Conservation (phyloP, 352 stramenopile species). For the Globisporangium parvum region DNA sequence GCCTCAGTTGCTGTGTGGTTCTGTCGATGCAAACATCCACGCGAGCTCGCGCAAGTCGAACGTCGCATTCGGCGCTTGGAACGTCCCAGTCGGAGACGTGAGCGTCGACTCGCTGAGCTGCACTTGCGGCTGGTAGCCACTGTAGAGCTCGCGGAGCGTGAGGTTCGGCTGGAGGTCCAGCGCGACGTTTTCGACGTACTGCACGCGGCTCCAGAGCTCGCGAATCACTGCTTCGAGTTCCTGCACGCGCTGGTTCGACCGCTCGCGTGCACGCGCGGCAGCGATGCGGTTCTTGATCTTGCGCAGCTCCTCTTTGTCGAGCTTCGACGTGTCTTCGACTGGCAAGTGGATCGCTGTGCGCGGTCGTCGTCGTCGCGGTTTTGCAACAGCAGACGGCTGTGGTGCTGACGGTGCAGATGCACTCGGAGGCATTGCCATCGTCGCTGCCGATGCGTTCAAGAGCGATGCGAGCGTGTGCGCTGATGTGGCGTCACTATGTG, state of each 20-base stretch:
- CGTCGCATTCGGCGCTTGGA: conserved; percentile 12
- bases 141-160: conserved; percentile 33
- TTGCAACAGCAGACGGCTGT: neutral
- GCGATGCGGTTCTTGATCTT: conserved; percentile 71
- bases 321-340: conserved; percentile 23
- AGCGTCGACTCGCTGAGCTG: conserved; percentile 11
- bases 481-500: no score
- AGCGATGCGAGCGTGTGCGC: neutral
- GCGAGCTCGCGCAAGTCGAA: conserved; percentile 14
- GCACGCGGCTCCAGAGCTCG: conserved; percentile 47
- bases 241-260: conserved; percentile 40
- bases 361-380: conserved; percentile 23
- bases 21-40: conserved; percentile 9
- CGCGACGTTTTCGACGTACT: conserved; percentile 51
- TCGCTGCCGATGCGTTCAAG: neutral
- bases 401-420: neutral
- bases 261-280: conserved; percentile 42
- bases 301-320: conserved; percentile 49
- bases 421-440: neutral
- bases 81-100: conserved; percentile 3
- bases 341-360: conserved; percentile 47
- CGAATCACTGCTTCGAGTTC: conserved; percentile 48
- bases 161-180: conserved; percentile 27
- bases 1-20: conserved; percentile 8
- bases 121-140: conserved; percentile 38